Conservation (phyloP, 2,329 filamentous ascomycete species). For the Curvularia hawaiiensis region DNA sequence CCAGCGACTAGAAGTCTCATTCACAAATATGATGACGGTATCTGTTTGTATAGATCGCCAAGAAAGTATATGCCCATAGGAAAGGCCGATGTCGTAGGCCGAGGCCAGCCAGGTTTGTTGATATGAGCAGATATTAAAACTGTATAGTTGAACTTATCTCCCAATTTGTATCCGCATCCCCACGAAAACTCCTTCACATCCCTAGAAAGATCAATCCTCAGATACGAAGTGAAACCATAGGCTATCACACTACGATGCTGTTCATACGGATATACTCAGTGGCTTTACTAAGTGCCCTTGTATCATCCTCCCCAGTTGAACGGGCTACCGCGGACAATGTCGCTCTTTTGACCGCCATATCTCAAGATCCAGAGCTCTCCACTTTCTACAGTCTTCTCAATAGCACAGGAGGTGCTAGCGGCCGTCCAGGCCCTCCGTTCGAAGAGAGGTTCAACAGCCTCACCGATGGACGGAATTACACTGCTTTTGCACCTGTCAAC, state of each 20-base stretch:
- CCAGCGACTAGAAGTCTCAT: background rate
- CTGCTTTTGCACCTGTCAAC: constrained; percentile 5
- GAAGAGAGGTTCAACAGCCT: constrained; percentile 8
- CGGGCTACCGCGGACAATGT: background rate
- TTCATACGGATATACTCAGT: background rate
- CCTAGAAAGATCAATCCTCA: background rate
- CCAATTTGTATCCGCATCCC: background rate
- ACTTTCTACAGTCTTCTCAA: constrained; percentile 8
- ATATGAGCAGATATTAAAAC: background rate
- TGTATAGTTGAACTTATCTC: background rate
- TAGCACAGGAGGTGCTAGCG: constrained; percentile 1
- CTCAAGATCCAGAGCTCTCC: constrained; percentile 1
- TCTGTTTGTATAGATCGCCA: background rate
- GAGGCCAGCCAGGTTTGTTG: background rate
- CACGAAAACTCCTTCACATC: background rate
- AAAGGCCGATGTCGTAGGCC: background rate
- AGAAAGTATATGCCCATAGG: background rate
- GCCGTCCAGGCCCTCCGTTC: constrained; percentile 1
- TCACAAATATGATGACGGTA: too few relatives aligned
- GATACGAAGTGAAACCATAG: background rate
- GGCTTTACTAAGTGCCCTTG: background rate
- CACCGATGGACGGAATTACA: constrained; percentile 3
- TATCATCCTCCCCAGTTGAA: background rate
- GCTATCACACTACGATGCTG: background rate
- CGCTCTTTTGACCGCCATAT: constrained; percentile 3